Evolutionary conservation across 345 rosid species (phyloP).

Genomic region (Carallia pectinifolia): DNA sequence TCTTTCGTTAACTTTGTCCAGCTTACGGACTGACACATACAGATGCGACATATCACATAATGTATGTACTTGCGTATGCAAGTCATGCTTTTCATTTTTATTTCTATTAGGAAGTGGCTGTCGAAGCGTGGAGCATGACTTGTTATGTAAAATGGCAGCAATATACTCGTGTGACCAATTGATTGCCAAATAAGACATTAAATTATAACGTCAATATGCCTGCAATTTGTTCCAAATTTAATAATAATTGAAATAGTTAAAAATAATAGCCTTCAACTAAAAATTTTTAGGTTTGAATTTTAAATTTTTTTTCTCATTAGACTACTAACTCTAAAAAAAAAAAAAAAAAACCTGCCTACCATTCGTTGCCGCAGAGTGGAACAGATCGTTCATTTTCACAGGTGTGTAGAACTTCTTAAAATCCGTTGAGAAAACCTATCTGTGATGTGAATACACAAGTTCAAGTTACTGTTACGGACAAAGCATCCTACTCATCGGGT

Average conservation of each 20-base stretch:
- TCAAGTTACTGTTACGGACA: background rate
- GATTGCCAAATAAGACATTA: background rate
- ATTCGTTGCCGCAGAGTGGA: background rate
- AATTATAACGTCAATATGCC: background rate
- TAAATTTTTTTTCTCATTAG: too few relatives aligned
- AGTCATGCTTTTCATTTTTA: conserved; percentile 6
- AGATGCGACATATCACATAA: too few relatives aligned
- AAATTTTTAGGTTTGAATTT: too few relatives aligned
- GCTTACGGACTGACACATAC: too few relatives aligned
- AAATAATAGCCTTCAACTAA: too few relatives aligned
- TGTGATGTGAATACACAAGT: background rate
- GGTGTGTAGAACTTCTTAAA: too few relatives aligned
- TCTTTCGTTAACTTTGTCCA: too few relatives aligned
- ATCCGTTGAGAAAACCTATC: too few relatives aligned
- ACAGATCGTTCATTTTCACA: too few relatives aligned
- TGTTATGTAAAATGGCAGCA: conserved; percentile 25
- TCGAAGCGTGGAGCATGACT: conserved; percentile 1
- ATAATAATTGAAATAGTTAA: too few relatives aligned
- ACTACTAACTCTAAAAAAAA: too few relatives aligned
- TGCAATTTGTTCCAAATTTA: background rate
- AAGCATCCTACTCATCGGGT: background rate
- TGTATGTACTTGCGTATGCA: background rate
- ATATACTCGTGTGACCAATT: background rate
- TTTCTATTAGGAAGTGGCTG: background rate
- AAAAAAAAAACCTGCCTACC: background rate